phyloP scores from a whole-genome alignment of 202 grass and related monocot species.

The Elaeis oleifera region DNA sequence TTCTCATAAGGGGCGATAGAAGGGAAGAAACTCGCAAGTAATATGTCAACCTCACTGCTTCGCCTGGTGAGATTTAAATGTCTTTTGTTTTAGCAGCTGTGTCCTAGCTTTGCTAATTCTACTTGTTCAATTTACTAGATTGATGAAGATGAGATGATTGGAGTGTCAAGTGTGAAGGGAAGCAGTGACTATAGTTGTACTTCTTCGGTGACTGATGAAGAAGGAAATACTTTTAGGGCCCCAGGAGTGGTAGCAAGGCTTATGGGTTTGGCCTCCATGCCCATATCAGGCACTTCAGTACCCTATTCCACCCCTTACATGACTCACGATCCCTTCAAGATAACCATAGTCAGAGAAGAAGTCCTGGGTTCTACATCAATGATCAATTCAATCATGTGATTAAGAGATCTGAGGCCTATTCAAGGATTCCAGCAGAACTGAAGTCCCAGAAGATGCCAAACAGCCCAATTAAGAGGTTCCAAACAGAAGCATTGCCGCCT shows the following conservation, averaged over 20 bases:
- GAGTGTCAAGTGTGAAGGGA: background rate
- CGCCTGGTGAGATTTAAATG: background rate
- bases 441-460: background rate
- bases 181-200: background rate
- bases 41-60: too few relatives aligned
- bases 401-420: background rate
- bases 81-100: background rate
- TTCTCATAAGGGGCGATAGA: too few relatives aligned
- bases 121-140: background rate
- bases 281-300: background rate
- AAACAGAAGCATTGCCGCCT: conserved; percentile 14
- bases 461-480: conserved; percentile 7
- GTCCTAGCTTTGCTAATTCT: background rate
- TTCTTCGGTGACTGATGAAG: background rate
- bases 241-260: conserved; percentile 14
- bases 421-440: background rate
- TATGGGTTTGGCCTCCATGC: conserved; percentile 12
- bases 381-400: background rate
- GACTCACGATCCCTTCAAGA: background rate
- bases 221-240: background rate
- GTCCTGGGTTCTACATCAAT: background rate
- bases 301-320: background rate
- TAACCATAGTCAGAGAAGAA: background rate
- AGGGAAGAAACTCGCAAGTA: background rate
- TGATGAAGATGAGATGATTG: conserved; percentile 10